Base-by-base conservation (phyloP, 495 filamentous ascomycete genomes). In the Xylona heveae region DNA sequence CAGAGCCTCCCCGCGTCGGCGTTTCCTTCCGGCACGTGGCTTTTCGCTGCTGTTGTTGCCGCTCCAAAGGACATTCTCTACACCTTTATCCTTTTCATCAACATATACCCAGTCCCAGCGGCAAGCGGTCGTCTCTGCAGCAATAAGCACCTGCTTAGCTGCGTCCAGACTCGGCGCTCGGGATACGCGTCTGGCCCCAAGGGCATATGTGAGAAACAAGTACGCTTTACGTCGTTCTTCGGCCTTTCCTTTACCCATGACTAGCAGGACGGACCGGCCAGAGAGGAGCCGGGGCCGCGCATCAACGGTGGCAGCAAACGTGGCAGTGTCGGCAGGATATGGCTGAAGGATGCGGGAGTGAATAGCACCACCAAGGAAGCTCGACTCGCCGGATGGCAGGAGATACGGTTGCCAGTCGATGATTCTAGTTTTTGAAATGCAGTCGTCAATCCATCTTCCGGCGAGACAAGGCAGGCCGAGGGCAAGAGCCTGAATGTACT, bases 401-500 rank as follows among this genome's bases (percentile, higher is more conserved):
- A 94, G 66, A 37, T 93, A 95, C 15, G 71, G 60, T 2, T 61
- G 54, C 78, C 82, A 93, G 23, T 78, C 67, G 4, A 93, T 39
- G 7, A 81, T 41, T 4, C 49, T 48, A 22, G 57, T 55, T 33
- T 64, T 61, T 5, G 59, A 45, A 2, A 79, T 52, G 41, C 80
- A 90, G 32, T 78, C 70, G 19, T 64, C 59, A 33, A 95, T 55
- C 90, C 90, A 97, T 19, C 71, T 67, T 0, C 61, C 61, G 3
- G 74, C 69, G 4, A 97, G 60, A 40, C 81, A 90, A 0, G 90
- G 90, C 1, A 97, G 48, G 3, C 80, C 79, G 3, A 97, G 64
- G 5, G 90, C 84, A 8, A 97, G 68, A 0, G 88, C 88, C 48
- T 95, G 85, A 62, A 97, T 76, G 51, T 88, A 93, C 40, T 97